Conservation (phyloP, 2,329 filamentous ascomycete genomes). For the Myriosclerotinia duriaeana region DNA sequence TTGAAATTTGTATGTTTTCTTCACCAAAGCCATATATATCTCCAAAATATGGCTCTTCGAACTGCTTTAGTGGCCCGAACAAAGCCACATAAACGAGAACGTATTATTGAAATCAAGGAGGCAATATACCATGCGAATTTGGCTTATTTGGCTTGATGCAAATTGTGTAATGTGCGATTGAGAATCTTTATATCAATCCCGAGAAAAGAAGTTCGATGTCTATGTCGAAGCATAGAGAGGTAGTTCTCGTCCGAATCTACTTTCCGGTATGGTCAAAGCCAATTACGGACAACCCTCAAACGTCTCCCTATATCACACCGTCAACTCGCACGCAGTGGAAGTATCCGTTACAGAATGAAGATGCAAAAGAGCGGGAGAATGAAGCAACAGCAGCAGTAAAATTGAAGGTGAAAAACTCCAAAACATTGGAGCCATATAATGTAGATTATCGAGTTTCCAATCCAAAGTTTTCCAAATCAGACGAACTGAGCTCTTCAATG, state of each 20-base stretch:
- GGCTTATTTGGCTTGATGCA: neutral
- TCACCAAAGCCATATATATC: neutral
- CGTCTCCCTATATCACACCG: too few species aligned
- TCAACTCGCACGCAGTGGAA: too few species aligned
- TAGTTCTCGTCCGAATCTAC: neutral
- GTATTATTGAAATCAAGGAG: neutral
- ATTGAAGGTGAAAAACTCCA: neutral
- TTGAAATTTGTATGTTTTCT: too few species aligned
- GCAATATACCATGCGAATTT: neutral
- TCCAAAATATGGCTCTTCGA: neutral
- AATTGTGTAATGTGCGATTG: neutral
- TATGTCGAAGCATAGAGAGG: neutral
- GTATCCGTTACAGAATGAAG: too few species aligned
- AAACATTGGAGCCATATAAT: neutral
- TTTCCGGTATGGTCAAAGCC: neutral
- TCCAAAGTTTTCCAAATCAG: neutral
- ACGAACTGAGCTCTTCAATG: too few species aligned
- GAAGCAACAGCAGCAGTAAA: neutral
- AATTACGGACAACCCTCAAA: neutral
- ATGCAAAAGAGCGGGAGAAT: too few species aligned
- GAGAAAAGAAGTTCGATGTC: neutral
- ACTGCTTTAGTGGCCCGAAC: neutral
- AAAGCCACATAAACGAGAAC: neutral
- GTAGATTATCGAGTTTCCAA: neutral
- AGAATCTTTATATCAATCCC: neutral